Base-by-base conservation (phyloP, 2,329 filamentous ascomycete genomes). In the Cladophialophora yegresii region DNA sequence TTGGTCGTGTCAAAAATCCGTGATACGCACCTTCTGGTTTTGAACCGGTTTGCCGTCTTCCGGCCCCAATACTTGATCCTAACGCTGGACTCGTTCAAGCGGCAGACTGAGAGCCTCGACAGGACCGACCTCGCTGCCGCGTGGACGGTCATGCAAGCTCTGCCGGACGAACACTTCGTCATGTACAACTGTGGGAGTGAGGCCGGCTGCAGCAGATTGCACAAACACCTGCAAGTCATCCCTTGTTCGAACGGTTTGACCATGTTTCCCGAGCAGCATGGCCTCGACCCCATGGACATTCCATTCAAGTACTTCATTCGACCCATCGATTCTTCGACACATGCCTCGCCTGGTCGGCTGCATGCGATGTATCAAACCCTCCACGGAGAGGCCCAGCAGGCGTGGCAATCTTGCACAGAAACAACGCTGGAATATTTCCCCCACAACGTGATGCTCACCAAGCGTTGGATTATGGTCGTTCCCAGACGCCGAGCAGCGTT, bases 221-320 rank as follows among this genome's bases (percentile, higher is more conserved):
- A 81, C 70, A 81, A 81, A 66, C 79, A 81, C 69, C 69, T 80
- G 61, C 79, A 81, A 62, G 63, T 80, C 1, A 73, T 80, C 36
- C 75, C 74, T 0, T 67, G 71, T 58, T 75, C 76, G 12, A 50
- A 58, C 33, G 53, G 53, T 20, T 51, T 55, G 26, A 51, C 23
- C 13, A 10, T 62, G 10, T 62, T 62, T 22, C 60, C 60, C 10
- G 60, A 62, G 16, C 28, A 40, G 22, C 53, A 62, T 9, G 28
- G 26, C n/a, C 60, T 49, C 16, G n/a, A 51, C 28, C 40, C 53
- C 13, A 22, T 16, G 28, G 13, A 23, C 23, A 50, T 57, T n/a
- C 45, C 60, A 5, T 62, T 62, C 45, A 40, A 32, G 26, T 57
- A 57, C 36, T 62, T 62, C 33, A 36, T 62, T 20, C 20, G 16